A percentile compares a stretch with the other conserved stretches of the same genome.
Evolutionary conservation across 2,329 filamentous ascomycete species (phyloP).

Genomic region (Sclerotinia sclerotiorum): DNA sequence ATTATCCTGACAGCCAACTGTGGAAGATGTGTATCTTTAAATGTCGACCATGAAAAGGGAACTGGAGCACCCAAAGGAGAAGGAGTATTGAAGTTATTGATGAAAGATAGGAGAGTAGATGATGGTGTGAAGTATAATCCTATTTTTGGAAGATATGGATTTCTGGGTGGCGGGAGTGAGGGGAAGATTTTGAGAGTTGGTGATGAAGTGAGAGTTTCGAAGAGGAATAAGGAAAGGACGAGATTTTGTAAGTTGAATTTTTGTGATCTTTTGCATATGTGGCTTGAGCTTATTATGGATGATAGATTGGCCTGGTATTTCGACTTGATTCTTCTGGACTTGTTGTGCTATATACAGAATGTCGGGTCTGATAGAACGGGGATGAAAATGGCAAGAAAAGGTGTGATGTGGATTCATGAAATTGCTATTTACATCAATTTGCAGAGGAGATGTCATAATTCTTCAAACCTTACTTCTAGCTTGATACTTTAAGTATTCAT

Average conservation of each 20-base stretch:
- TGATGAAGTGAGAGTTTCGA: slow-evolving; percentile 49
- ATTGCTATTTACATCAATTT: too few relatives aligned
- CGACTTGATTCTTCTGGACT: slow-evolving; percentile 23
- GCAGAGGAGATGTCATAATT: too few relatives aligned
- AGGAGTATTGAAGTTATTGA: slow-evolving; percentile 67
- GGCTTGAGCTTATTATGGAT: background rate
- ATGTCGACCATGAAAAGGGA: slow-evolving; percentile 69
- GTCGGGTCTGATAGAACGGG: too few relatives aligned
- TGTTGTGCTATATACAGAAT: too few relatives aligned
- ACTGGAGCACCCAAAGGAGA: slow-evolving; percentile 57
- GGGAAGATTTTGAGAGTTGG: slow-evolving; percentile 46
- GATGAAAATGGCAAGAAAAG: too few relatives aligned
- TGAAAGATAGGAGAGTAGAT: slow-evolving; percentile 70
- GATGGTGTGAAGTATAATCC: slow-evolving; percentile 65
- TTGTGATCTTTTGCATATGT: background rate
- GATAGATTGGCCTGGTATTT: slow-evolving; percentile 40
- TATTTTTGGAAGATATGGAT: slow-evolving; percentile 72
- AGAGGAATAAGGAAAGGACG: slow-evolving; percentile 47
- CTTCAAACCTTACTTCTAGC: too few relatives aligned
- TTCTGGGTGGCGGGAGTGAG: slow-evolving; percentile 45
- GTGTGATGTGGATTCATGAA: too few relatives aligned
- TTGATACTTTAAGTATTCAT: too few relatives aligned
- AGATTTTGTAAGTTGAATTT: slow-evolving; percentile 47
- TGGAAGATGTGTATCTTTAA: slow-evolving; percentile 65
- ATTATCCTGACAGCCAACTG: slow-evolving; percentile 69